phyloP scores from a whole-genome alignment of 495 filamentous ascomycete genomes.

The Penicillium cosmopolitanum region DNA sequence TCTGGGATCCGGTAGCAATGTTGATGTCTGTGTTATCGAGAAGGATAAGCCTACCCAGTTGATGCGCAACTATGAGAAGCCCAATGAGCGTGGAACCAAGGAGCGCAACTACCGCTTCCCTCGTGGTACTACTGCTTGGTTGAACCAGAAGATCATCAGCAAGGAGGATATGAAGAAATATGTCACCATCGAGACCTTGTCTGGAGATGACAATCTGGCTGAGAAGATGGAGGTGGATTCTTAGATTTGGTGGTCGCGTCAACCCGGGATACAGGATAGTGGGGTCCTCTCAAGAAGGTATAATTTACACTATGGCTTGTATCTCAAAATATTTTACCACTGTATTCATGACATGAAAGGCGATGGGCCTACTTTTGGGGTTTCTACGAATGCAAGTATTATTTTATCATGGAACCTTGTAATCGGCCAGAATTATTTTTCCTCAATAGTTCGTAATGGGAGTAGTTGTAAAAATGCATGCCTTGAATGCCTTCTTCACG shows the following conservation, averaged over 20 bases:
- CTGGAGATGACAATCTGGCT: slow-evolving; percentile 56
- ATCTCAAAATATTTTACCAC: slow-evolving; percentile 17
- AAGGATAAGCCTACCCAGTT: slow-evolving; percentile 85
- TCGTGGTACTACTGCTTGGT: slow-evolving; percentile 85
- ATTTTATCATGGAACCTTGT: slow-evolving; percentile 11
- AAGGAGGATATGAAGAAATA: slow-evolving; percentile 94
- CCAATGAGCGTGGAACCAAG: slow-evolving; percentile 91
- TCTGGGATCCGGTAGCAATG: slow-evolving; percentile 94
- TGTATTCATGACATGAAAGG: slow-evolving; percentile 22
- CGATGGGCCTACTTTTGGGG: neutral
- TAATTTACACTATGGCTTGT: slow-evolving; percentile 27
- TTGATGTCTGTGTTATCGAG: slow-evolving; percentile 95
- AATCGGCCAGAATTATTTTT: slow-evolving; percentile 1
- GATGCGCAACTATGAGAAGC: slow-evolving; percentile 86
- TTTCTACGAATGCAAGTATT: slow-evolving; percentile 5
- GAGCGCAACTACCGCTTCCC: slow-evolving; percentile 88
- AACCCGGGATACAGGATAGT: slow-evolving; percentile 15
- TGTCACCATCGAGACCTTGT: slow-evolving; percentile 86
- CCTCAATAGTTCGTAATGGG: neutral
- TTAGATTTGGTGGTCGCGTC: slow-evolving; percentile 36
- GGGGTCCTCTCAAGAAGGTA: slow-evolving; percentile 20
- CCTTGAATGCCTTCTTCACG: neutral
- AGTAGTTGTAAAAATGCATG: neutral
- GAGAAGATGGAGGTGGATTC: slow-evolving; percentile 96
- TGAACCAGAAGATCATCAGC: slow-evolving; percentile 91